Evolutionary conservation across 2,329 filamentous ascomycete species (phyloP), one percentile per base, ranked within the genome.

Genomic region (Aspergillus fumigatus): DNA sequence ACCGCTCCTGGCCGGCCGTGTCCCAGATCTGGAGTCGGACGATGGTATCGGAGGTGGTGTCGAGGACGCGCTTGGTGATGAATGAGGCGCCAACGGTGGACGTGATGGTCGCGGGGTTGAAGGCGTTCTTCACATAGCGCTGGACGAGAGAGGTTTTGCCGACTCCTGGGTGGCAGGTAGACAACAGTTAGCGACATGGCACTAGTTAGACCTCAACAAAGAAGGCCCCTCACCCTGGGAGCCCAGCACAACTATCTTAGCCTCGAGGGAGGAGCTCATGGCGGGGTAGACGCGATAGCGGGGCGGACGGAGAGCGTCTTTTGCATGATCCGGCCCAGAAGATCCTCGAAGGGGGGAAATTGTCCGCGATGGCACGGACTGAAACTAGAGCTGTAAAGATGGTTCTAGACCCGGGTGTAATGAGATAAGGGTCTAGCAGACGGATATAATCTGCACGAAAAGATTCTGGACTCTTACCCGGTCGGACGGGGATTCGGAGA

Each of bases 11-110:
- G 59, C 93, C 93, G 56, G 93, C 91, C 35, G 92, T 97, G 71
- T 97, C 92, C 92, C 92, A 97, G 64, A 97, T 95, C 70, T 97
- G 92, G 40, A 97, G 80, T n/a, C 92, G 86, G 38, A 97, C 91
- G 25, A 89, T 82, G 1, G 91, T 94, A 67, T 93, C 90, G 23
- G 88, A 90, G 71, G 96, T 90, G 59, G 84, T 85, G 75, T 97
- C 92, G 63, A 89, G 81, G 58, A 92, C 87, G 68, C 87, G 85
- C 76, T 92, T 92, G 47, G 89, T 89, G 71, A 91, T 80, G 73
- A 92, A 92, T 69, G 86, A 89, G 27, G 89, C 89, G 70, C 89
- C 89, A 57, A 92, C 86, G n/a, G 89, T 92, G 4, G 86, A 88
- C 53, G 76, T 71, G 59, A 75, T 73, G 45, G 70, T 66, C 29